Base-by-base conservation (phyloP, 768 basidiomycete species). In the Rhizopogon vesiculosus region DNA sequence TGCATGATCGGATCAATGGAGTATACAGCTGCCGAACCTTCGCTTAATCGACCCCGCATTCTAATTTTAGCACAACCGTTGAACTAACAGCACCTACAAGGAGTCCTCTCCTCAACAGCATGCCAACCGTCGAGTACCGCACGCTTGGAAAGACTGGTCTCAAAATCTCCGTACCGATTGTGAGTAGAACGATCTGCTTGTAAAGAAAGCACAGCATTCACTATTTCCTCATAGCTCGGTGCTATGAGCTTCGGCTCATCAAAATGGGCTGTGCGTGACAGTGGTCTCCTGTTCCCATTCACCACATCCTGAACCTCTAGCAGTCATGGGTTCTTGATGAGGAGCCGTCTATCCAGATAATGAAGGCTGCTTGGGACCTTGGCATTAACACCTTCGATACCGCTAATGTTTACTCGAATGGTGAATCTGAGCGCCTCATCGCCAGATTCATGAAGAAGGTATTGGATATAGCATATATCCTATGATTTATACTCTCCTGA, bases 361-460 rank as follows among this genome's bases (percentile, higher is more conserved):
- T 77, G 49, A 74, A 75, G 56, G 63, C 66, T 9, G 77, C 77
- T 3, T 76, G 66, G 65, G 69, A 75, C 35, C 59, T 66, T 12
- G 77, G 77, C 3, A 67, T 78, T 55, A 73, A 66, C 55, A 74
- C 72, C 7, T 66, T 72, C 51, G 75, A 77, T 33, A 74, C 74
- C 1, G 72, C 74, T n/a, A 74, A 74, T 51, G 13, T 70, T 5
- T 76, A 74, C 42, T 68, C 67, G n/a, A 67, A 68, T 38, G 73
- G 71, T 19, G 66, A 68, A 45, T 75, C 73, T 0, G 77, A 78
- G 55, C 59, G 64, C 9, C 45, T 78, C 43, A 51, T 76, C 10
- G 74, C 60, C 12, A 69, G 70, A 55, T 74, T 72, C 33, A 60
- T 77, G 40, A 66, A 74, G 61, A 61, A 74, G 57, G 74, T 72